Percentiles rank a stretch among this genome's conserved stretches.
phyloP scores from a whole-genome alignment of 768 basidiomycete species.

The Lactarius sp. region DNA sequence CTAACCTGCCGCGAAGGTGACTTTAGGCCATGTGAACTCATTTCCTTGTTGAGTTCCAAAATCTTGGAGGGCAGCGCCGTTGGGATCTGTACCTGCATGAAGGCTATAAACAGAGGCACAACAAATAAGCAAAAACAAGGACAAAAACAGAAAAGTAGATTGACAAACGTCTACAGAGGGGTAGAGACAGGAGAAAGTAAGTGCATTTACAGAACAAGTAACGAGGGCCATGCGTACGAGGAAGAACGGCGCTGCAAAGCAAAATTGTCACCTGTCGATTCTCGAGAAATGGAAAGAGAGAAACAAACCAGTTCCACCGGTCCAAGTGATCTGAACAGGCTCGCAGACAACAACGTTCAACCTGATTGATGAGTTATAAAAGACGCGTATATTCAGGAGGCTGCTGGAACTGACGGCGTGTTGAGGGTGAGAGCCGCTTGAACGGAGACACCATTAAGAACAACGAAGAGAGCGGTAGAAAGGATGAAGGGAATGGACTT shows the following conservation, averaged over 20 bases:
- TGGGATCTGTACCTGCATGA: slow-evolving; percentile 45
- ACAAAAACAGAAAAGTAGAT: not conserved
- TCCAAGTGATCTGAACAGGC: slow-evolving; percentile 51
- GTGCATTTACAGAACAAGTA: not conserved
- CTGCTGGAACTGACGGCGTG: slow-evolving; percentile 56
- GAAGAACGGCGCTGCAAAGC: slow-evolving; percentile 51
- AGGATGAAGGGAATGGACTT: slow-evolving; percentile 39
- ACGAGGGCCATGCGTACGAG: slow-evolving; percentile 44
- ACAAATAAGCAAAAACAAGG: not conserved
- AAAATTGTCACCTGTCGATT: slow-evolving; percentile 17
- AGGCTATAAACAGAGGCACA: slow-evolving; percentile 38
- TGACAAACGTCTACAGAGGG: slow-evolving; percentile 37
- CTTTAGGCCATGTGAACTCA: slow-evolving; percentile 46
- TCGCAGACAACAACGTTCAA: slow-evolving; percentile 49
- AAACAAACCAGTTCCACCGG: slow-evolving; percentile 44
- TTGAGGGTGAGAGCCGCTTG: slow-evolving; percentile 48
- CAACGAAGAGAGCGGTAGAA: slow-evolving; percentile 39
- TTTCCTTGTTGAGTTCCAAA: slow-evolving; percentile 41
- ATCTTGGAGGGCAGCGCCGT: slow-evolving; percentile 41
- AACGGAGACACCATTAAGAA: slow-evolving; percentile 36
- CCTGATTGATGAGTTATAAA: slow-evolving; percentile 32
- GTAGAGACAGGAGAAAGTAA: not conserved
- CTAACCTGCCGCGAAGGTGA: slow-evolving; percentile 46
- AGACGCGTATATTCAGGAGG: not conserved
- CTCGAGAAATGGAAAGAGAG: not conserved